A percentile compares a stretch with the other conserved stretches of the same genome.
Evolutionary conservation across 768 basidiomycete genomes (phyloP).

Genomic region (Termitomyces sp.): DNA sequence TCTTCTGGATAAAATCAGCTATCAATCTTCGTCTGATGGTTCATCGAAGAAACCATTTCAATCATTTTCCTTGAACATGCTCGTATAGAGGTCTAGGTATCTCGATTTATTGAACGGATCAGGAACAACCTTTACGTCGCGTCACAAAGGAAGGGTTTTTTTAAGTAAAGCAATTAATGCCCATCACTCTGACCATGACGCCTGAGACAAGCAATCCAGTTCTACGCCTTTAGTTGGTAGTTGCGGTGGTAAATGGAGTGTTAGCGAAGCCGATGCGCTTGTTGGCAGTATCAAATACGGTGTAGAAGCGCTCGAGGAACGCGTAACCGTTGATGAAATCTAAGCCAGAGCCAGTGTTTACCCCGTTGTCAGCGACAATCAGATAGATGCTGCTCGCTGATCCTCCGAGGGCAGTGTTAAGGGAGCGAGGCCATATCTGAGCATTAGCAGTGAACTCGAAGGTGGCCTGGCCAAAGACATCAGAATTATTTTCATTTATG

Average conservation of each 20-base stretch:
- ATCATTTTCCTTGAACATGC: no score
- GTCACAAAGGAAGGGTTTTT: no score
- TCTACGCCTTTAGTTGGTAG: conserved; percentile 19
- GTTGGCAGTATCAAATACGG: conserved; percentile 57
- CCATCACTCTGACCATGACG: background rate
- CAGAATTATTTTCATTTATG: background rate
- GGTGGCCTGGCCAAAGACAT: conserved; percentile 18
- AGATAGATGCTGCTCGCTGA: conserved; percentile 23
- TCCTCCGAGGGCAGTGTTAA: conserved; percentile 29
- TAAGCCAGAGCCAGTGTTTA: conserved; percentile 34
- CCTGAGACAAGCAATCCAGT: background rate
- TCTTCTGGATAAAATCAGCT: background rate
- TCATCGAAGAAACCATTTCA: background rate
- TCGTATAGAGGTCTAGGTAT: no score
- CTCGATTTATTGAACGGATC: no score
- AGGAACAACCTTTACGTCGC: no score
- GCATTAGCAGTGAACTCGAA: conserved; percentile 34
- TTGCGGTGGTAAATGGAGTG: conserved; percentile 43
- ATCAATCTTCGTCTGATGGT: background rate
- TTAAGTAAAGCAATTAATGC: background rate
- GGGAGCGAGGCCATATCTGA: conserved; percentile 29
- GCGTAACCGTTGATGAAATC: conserved; percentile 51
- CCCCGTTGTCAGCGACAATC: conserved; percentile 31
- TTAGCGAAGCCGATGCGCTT: conserved; percentile 51
- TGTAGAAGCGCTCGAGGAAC: conserved; percentile 61